A percentile compares a stretch with the other conserved stretches of the same genome.
Evolutionary conservation across 1,284 basidiomycete species (phyloP).

Genomic region (Coniophora puteana): DNA sequence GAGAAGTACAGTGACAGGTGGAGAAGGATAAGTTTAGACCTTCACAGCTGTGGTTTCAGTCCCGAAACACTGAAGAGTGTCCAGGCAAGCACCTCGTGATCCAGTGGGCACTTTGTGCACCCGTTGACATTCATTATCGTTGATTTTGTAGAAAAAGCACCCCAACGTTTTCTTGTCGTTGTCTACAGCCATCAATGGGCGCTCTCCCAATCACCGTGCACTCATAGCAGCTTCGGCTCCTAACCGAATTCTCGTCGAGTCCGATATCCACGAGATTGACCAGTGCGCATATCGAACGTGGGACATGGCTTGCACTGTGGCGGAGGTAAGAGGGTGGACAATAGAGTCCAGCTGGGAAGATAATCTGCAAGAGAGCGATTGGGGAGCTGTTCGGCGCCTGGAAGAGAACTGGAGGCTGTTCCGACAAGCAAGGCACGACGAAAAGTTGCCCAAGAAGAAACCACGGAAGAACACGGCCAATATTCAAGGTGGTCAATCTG

Average conservation of each 20-base stretch:
- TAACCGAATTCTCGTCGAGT: constrained; percentile 70
- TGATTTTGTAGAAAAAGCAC: constrained; percentile 51
- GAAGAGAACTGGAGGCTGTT: constrained; percentile 68
- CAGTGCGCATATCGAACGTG: constrained; percentile 55
- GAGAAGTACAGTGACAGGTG: constrained; percentile 48
- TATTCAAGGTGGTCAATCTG: too few relatives aligned
- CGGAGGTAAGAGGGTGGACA: constrained; percentile 61
- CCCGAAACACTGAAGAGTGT: constrained; percentile 62
- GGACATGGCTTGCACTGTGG: constrained; percentile 64
- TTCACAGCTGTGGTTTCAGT: constrained; percentile 79
- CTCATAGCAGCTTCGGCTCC: constrained; percentile 59
- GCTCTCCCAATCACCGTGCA: constrained; percentile 53
- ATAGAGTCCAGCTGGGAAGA: constrained; percentile 59
- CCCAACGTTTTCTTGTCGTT: constrained; percentile 74
- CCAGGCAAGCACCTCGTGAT: constrained; percentile 46
- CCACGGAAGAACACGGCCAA: too few relatives aligned
- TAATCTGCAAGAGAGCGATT: constrained; percentile 32
- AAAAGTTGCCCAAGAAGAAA: too few relatives aligned
- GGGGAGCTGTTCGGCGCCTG: constrained; percentile 62
- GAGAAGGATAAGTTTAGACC: constrained; percentile 62
- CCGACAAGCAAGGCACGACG: constrained; percentile 38
- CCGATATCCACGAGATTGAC: constrained; percentile 63
- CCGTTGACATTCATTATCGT: too few relatives aligned
- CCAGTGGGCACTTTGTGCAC: too few relatives aligned
- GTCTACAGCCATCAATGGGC: constrained; percentile 73